Evolutionary conservation across 345 rosid genomes (phyloP).

Genomic region (Syzygium grande): DNA sequence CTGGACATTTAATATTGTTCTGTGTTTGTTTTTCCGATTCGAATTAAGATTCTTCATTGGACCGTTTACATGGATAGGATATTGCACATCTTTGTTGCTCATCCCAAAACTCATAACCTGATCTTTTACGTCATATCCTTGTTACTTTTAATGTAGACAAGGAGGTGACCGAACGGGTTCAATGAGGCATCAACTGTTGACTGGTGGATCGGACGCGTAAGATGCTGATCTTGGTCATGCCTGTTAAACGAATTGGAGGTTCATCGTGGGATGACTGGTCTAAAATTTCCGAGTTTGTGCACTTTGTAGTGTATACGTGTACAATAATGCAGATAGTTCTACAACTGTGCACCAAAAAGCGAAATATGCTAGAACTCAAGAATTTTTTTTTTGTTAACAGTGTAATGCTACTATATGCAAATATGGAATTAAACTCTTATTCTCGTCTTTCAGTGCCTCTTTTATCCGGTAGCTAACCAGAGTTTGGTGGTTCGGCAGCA

Average conservation of each 20-base stretch:
- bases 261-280: background rate
- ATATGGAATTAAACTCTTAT: background rate
- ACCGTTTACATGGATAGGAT: background rate
- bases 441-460: background rate
- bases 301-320: background rate
- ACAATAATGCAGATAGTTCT: background rate
- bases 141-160: background rate
- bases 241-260: background rate
- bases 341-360: background rate
- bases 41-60: background rate
- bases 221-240: background rate
- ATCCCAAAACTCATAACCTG: background rate
- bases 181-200: background rate
- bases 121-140: too few relatives aligned
- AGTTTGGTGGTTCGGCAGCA: background rate
- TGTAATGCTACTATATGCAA: background rate
- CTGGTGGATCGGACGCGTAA: background rate
- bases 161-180: background rate
- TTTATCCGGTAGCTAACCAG: too few relatives aligned
- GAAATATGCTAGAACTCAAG: background rate
- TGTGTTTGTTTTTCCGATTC: background rate
- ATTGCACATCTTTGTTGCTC: background rate
- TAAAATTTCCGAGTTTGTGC: background rate
- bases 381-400: background rate
- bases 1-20: background rate